These are phyloP conservation scores for Sporothrix mexicana DNA, from an alignment of 2,329 filamentous ascomycete genomes.

Conservation along the genomic window DNA sequence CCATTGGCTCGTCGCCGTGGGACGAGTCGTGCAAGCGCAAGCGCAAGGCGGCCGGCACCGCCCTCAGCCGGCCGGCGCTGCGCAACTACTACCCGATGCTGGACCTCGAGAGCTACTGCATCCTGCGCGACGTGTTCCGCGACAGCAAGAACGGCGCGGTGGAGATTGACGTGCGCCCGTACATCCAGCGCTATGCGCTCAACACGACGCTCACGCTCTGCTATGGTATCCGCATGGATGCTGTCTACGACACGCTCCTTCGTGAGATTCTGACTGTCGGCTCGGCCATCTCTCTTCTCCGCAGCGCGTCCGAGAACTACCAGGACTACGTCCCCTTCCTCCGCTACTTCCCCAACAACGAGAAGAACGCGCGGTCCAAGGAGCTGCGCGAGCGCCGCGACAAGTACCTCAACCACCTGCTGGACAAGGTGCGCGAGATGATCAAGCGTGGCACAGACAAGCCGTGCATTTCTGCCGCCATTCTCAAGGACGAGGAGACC, in stretches of 20 bases:
- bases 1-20: conserved; percentile 84
- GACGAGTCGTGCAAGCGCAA: conserved; percentile 79
- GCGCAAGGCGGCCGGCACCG: conserved; percentile 78
- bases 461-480: conserved; percentile 42
- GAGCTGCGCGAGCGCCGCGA: conserved; percentile 52
- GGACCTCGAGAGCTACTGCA: conserved; percentile 74
- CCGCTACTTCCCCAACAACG: conserved; percentile 58
- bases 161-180: conserved; percentile 73
- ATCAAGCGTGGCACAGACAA: conserved; percentile 41
- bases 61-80: conserved; percentile 71
- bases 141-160: conserved; percentile 54
- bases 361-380: conserved; percentile 64
- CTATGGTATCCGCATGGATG: conserved; percentile 75
- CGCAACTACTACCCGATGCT: conserved; percentile 84
- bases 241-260: conserved; percentile 58
- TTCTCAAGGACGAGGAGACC: conserved; percentile 41
- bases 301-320: conserved; percentile 73
- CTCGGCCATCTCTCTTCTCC: conserved; percentile 74
- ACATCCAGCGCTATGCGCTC: conserved; percentile 77
- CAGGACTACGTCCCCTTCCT: conserved; percentile 66
- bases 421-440: conserved; percentile 54
- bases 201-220: conserved; percentile 80
- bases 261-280: conserved; percentile 78
- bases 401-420: conserved; percentile 66
- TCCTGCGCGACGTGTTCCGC: conserved; percentile 72